A percentile compares a stretch with the other conserved stretches of the same genome.
phyloP scores from a whole-genome alignment of 1,284 basidiomycete species.

The Megacollybia platyphylla region DNA sequence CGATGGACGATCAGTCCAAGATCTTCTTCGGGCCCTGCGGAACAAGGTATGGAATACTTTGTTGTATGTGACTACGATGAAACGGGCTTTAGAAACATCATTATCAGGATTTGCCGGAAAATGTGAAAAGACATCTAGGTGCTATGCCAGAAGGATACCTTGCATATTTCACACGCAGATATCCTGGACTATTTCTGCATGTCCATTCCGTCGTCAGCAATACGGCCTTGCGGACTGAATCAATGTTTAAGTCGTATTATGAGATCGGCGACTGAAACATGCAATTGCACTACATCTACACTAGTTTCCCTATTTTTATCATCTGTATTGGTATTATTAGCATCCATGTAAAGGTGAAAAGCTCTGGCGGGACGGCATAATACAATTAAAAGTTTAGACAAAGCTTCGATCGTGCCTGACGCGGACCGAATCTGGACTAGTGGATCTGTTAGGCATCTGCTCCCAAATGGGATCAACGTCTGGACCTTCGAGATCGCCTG shows the following conservation, averaged over 20 bases:
- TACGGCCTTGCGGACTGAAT: conserved; percentile 58
- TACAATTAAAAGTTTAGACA: not conserved
- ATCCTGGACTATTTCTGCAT: conserved; percentile 84
- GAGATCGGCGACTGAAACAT: conserved; percentile 44
- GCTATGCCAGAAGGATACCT: conserved; percentile 89
- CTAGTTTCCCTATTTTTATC: not conserved
- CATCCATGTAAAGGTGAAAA: not conserved
- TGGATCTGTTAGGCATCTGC: conserved; percentile 60
- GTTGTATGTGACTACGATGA: conserved; percentile 7
- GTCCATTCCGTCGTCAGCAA: conserved; percentile 73
- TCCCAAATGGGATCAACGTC: conserved; percentile 97
- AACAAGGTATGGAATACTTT: conserved; percentile 66
- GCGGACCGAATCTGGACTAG: conserved; percentile 42
- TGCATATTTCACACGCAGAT: conserved; percentile 86
- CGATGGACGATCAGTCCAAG: conserved; percentile 82
- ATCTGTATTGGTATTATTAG: conserved; percentile 1
- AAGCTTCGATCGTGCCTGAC: conserved; percentile 65
- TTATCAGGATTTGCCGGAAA: conserved; percentile 90
- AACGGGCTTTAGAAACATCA: conserved; percentile 74
- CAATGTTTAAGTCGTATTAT: conserved; percentile 82
- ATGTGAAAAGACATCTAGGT: conserved; percentile 79
- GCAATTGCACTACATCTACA: not conserved
- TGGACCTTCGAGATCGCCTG: conserved; percentile 88
- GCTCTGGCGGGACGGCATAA: not conserved
- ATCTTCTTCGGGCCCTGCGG: conserved; percentile 82